Evolutionary conservation across 2,329 filamentous ascomycete species (phyloP).

Genomic region (Coniella vitis): DNA sequence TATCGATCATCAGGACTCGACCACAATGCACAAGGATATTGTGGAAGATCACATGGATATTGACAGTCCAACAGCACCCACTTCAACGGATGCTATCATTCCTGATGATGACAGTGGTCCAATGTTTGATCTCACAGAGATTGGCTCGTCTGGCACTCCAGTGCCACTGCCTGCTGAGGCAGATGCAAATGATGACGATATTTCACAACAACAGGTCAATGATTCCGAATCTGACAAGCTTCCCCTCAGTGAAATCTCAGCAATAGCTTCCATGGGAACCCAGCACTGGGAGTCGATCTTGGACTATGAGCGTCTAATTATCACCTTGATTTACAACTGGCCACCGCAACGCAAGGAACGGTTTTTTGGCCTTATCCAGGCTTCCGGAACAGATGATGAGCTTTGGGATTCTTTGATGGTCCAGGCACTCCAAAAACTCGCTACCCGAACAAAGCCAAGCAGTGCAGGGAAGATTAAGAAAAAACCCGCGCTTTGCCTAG

Average conservation of each 20-base stretch:
- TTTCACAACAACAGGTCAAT: not conserved
- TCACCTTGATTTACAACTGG: slow-evolving; percentile 10
- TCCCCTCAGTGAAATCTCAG: not conserved
- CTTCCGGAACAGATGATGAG: not conserved
- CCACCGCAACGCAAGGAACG: slow-evolving; percentile 3
- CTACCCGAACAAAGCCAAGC: too few relatives aligned
- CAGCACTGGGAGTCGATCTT: slow-evolving; percentile 10
- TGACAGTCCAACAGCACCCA: not conserved
- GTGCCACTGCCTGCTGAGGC: slow-evolving; percentile 1
- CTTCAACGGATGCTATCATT: not conserved
- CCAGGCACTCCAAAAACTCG: not conserved
- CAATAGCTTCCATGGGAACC: slow-evolving; percentile 12
- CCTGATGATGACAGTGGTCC: not conserved
- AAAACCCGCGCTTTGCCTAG: not conserved
- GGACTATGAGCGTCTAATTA: slow-evolving; percentile 16
- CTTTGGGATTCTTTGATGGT: slow-evolving; percentile 3
- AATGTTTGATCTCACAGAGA: slow-evolving; percentile 11
- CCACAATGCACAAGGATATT: slow-evolving; percentile 1
- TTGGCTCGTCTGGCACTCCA: not conserved
- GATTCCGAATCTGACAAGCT: too few relatives aligned
- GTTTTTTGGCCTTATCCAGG: slow-evolving; percentile 1
- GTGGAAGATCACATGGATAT: slow-evolving; percentile 15
- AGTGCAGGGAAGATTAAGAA: too few relatives aligned
- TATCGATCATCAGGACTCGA: not conserved
- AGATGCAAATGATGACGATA: not conserved